phyloP scores from a whole-genome alignment of 2,329 filamentous ascomycete species.

The Ceratocystis eucalypticola region DNA sequence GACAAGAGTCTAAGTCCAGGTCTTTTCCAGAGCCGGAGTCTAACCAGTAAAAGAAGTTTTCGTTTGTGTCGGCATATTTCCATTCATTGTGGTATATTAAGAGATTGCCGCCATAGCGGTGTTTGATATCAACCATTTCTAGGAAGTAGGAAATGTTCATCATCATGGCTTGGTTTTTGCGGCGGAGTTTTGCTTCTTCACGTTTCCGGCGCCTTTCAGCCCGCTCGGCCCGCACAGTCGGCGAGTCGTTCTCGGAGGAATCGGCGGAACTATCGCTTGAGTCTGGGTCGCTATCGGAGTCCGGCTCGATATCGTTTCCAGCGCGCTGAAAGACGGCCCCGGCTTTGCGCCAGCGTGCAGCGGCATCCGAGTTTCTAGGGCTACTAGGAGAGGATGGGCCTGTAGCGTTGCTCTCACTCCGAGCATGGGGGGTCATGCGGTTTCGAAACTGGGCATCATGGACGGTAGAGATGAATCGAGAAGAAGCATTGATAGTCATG shows the following conservation, averaged over 20 bases:
- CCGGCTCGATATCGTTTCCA: slow-evolving; percentile 46
- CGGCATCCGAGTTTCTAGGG: slow-evolving; percentile 21
- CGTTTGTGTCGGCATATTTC: slow-evolving; percentile 60
- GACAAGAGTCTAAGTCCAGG: slow-evolving; percentile 57
- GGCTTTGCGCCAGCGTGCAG: slow-evolving; percentile 60
- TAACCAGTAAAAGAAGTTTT: slow-evolving; percentile 93
- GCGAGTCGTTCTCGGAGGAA: slow-evolving; percentile 23
- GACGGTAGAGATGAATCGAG: slow-evolving; percentile 57
- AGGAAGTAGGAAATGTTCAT: slow-evolving; percentile 80
- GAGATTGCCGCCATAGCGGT: slow-evolving; percentile 75
- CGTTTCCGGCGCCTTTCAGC: slow-evolving; percentile 32
- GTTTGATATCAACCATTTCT: slow-evolving; percentile 75
- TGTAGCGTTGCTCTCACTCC: slow-evolving; percentile 19
- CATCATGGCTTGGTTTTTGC: slow-evolving; percentile 55
- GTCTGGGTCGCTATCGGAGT: slow-evolving; percentile 30
- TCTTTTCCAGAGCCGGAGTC: slow-evolving; percentile 64
- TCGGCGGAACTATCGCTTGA: slow-evolving; percentile 23
- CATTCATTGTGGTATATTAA: slow-evolving; percentile 72
- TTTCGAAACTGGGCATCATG: slow-evolving; percentile 43
- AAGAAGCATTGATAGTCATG: slow-evolving; percentile 52
- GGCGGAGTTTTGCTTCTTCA: slow-evolving; percentile 21
- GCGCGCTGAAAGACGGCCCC: slow-evolving; percentile 58
- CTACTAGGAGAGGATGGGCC: slow-evolving; percentile 18
- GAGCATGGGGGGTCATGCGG: slow-evolving; percentile 33
- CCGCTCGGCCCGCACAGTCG: slow-evolving; percentile 27